These are phyloP conservation scores for Actinomucor elegans DNA, from an alignment of 371 early-diverging fungal species.

Conservation along the genomic window DNA sequence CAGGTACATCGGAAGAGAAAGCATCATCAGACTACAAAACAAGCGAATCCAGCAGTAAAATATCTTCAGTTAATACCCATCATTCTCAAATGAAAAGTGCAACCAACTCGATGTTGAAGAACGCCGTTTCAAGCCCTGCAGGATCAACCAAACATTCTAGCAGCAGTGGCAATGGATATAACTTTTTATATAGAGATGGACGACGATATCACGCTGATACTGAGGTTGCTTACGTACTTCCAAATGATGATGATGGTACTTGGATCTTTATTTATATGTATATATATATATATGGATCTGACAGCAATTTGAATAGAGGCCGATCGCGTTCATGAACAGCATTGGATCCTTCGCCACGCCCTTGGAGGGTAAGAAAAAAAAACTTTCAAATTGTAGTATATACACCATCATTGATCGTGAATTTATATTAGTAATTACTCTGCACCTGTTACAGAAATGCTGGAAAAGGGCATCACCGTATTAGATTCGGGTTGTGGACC, in stretches of 20 bases:
- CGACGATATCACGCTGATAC: constrained; percentile 48
- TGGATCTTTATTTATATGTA: not conserved
- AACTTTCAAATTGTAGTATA: not conserved
- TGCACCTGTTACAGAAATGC: constrained; percentile 12
- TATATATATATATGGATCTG: not conserved
- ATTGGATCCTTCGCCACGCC: constrained; percentile 19
- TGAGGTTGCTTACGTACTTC: constrained; percentile 48
- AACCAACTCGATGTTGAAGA: not conserved
- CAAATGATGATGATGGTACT: constrained; percentile 52
- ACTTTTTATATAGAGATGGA: constrained; percentile 38
- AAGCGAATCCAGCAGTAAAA: not conserved
- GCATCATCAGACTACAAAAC: no score
- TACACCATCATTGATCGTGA: not conserved
- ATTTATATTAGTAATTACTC: constrained; percentile 16
- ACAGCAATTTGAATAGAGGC: constrained; percentile 1
- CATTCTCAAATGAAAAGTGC: not conserved
- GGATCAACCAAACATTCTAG: not conserved
- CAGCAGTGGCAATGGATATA: constrained; percentile 3
- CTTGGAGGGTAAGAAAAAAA: constrained; percentile 16
- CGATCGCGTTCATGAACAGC: constrained; percentile 26
- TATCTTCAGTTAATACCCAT: not conserved
- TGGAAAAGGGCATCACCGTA: constrained; percentile 20
- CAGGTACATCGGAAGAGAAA: not conserved
- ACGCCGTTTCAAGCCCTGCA: not conserved
- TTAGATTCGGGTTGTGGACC: constrained; percentile 28